These are phyloP conservation scores for Mucor piriformis DNA, from an alignment of 371 early-diverging fungal genomes.

Conservation along the genomic window DNA sequence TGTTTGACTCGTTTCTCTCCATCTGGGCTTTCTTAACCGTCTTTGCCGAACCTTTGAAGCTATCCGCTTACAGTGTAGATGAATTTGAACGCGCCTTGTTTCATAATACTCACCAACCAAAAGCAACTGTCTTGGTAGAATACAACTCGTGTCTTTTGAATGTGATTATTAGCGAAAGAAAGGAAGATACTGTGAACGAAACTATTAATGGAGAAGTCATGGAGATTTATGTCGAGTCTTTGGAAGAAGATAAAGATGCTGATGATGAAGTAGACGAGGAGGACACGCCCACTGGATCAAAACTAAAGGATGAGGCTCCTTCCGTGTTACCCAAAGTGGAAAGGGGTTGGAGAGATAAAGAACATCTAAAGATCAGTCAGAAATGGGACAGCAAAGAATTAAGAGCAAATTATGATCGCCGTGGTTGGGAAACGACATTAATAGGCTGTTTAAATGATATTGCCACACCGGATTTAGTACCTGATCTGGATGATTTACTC, in stretches of 20 bases:
- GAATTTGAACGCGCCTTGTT: conserved; percentile 45
- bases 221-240: conserved; percentile 36
- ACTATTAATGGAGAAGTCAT: conserved; percentile 35
- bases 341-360: conserved; percentile 44
- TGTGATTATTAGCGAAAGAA: conserved; percentile 51
- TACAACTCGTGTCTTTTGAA: conserved; percentile 41
- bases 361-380: conserved; percentile 32
- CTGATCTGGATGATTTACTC: conserved; percentile 40
- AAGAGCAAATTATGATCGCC: conserved; percentile 32
- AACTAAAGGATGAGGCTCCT: background rate
- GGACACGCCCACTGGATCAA: conserved; percentile 5
- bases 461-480: conserved; percentile 45
- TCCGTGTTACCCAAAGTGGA: conserved; percentile 24
- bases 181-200: conserved; percentile 38
- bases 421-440: conserved; percentile 49
- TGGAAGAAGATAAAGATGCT: conserved; percentile 15
- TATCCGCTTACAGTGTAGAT: conserved; percentile 45
- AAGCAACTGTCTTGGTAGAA: conserved; percentile 37
- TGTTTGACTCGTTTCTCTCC: conserved; percentile 38
- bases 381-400: conserved; percentile 51
- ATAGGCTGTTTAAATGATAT: conserved; percentile 54
- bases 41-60: conserved; percentile 44
- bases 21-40: conserved; percentile 47
- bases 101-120: conserved; percentile 27
- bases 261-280: conserved; percentile 12